phyloP scores from a whole-genome alignment of 768 basidiomycete species.

The Kwoniella pini region DNA sequence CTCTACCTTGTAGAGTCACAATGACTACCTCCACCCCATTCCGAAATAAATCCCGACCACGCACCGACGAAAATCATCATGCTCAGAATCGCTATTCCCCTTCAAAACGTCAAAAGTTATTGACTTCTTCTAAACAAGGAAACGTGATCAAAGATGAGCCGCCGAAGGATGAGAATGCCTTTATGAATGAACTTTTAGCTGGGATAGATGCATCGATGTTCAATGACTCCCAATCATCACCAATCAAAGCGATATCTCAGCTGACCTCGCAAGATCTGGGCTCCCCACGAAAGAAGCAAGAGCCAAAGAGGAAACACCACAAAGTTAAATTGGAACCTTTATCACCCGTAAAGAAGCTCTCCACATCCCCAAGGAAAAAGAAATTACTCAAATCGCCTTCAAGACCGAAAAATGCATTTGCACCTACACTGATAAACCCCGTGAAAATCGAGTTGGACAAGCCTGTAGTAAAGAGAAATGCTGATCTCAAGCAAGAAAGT shows the following conservation, averaged over 20 bases:
- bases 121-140: background rate
- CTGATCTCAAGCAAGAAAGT: too few species aligned
- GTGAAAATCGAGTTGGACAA: too few species aligned
- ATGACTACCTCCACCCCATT: slow-evolving; percentile 1
- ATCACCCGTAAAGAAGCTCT: background rate
- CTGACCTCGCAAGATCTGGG: slow-evolving; percentile 1
- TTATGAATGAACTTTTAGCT: slow-evolving; percentile 62
- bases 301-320: slow-evolving; percentile 5
- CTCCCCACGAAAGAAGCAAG: slow-evolving; percentile 14
- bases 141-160: background rate
- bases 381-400: background rate
- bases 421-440: background rate
- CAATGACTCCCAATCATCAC: slow-evolving; percentile 57
- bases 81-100: background rate
- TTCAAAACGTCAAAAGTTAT: slow-evolving; percentile 6
- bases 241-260: slow-evolving; percentile 19
- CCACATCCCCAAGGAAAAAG: background rate
- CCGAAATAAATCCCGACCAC: background rate
- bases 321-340: slow-evolving; percentile 7
- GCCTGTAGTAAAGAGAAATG: background rate
- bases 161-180: slow-evolving; percentile 61
- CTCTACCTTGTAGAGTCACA: background rate
- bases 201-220: slow-evolving; percentile 63
- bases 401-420: slow-evolving; percentile 7
- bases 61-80: slow-evolving; percentile 10